Conservation (phyloP, 2,329 filamentous ascomycete genomes). For the Graphiopsis chlorocephala region DNA sequence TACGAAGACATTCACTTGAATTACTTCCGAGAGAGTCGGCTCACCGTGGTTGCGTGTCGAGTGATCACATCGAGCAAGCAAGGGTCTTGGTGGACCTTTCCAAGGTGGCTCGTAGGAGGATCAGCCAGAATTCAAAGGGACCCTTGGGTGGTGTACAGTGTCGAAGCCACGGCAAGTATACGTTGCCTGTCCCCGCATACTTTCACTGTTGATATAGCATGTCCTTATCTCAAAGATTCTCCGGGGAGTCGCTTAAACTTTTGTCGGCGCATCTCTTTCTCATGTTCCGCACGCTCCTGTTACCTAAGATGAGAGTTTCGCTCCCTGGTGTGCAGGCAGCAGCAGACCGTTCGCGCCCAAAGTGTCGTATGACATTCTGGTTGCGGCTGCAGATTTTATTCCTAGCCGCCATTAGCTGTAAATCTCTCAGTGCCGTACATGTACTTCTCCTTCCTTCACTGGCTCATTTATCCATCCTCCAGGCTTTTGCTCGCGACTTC, state of each 20-base stretch:
- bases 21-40: too few relatives aligned
- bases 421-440: not conserved
- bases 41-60: too few relatives aligned
- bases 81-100: too few relatives aligned
- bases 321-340: not conserved
- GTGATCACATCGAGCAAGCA: too few relatives aligned
- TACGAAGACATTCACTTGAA: too few relatives aligned
- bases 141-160: too few relatives aligned
- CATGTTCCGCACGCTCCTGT: too few relatives aligned
- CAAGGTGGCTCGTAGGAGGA: too few relatives aligned
- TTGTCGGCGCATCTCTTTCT: not conserved
- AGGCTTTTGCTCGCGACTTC: not conserved
- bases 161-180: too few relatives aligned
- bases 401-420: not conserved
- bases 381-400: not conserved
- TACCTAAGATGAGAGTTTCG: not conserved
- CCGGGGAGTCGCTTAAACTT: not conserved
- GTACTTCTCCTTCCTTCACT: not conserved
- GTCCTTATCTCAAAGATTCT: not conserved
- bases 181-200: too few relatives aligned
- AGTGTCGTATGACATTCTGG: not conserved
- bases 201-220: not conserved
- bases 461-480: not conserved
- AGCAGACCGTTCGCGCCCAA: too few relatives aligned
- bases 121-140: too few relatives aligned